phyloP scores from a whole-genome alignment of 2,329 filamentous ascomycete species.

The Fusarium torulosum region DNA sequence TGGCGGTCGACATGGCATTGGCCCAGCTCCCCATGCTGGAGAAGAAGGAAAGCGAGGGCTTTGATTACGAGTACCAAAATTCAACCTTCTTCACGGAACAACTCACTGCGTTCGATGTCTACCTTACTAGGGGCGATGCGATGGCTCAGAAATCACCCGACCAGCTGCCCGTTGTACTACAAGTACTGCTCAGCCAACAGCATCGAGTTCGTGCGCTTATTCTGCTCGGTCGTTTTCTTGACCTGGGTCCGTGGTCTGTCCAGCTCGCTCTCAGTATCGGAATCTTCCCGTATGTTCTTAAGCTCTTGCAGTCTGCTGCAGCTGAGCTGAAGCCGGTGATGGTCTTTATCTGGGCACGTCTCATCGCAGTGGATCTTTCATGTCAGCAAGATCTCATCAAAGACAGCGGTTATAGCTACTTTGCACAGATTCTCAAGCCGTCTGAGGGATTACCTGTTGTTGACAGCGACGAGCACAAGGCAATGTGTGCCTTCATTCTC shows the following conservation, averaged over 20 bases:
- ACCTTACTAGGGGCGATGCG: slow-evolving; percentile 83
- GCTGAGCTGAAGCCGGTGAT: slow-evolving; percentile 96
- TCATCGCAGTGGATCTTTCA: slow-evolving; percentile 92
- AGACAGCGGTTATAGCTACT: slow-evolving; percentile 97
- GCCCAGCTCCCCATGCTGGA: slow-evolving; percentile 89
- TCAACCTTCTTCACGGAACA: slow-evolving; percentile 98
- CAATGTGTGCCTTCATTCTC: slow-evolving; percentile 98
- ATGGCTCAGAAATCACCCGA: slow-evolving; percentile 90
- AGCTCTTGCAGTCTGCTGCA: slow-evolving; percentile 93
- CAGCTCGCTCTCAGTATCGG: slow-evolving; percentile 97
- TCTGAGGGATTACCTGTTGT: slow-evolving; percentile 84
- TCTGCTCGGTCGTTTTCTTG: slow-evolving; percentile 90
- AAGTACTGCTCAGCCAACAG: slow-evolving; percentile 95
- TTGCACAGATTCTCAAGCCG: slow-evolving; percentile 91
- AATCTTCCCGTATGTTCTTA: slow-evolving; percentile 99
- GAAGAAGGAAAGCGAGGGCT: slow-evolving; percentile 77
- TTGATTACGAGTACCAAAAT: slow-evolving; percentile 91
- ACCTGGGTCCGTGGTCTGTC: slow-evolving; percentile 98
- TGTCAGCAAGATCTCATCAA: slow-evolving; percentile 96
- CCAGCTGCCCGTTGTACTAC: slow-evolving; percentile 94
- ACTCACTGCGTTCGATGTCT: slow-evolving; percentile 96
- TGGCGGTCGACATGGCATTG: slow-evolving; percentile 94
- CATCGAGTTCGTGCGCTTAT: slow-evolving; percentile 93
- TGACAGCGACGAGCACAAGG: slow-evolving; percentile 93
- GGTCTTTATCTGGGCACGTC: slow-evolving; percentile 99